Evolutionary conservation across 345 rosid species (phyloP), one percentile per base, ranked within the genome.

Genomic region (Brassica carinata): DNA sequence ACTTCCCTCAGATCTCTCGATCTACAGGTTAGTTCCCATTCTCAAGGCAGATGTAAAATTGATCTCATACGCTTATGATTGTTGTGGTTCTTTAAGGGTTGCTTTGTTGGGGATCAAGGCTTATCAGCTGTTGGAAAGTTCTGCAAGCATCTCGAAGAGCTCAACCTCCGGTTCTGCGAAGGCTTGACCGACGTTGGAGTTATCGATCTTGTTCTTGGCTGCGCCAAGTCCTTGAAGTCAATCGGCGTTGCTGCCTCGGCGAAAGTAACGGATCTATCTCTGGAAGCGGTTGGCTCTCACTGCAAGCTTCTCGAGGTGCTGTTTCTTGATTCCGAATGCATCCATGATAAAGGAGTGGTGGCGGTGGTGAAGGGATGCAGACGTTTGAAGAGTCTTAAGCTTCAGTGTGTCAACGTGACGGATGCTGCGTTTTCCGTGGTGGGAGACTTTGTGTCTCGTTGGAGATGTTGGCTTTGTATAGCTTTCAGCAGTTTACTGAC

Each of bases 101-200:
- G 96, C 85, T 93, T 86, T 85, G 84, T 89, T 82, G 98, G 98
- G 73, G 93, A 95, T 89, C 81, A 77, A 84, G 99, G 97, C 76
- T 86, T 91, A 74, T 85, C 86, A 76, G 89, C 90, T 58, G 89
- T 91, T 73, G 97, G 99, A 34, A 85, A 85, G 71, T 84, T 82
- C 71, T 91, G 97, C 82, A 86, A 87, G 83, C 87, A 86, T 30
- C 94, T 94, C 19, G 91, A 88, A 83, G 90, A 88, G 58, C 74
- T 95, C 76, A 93, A 90, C 79, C 82, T 95, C 83, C 89, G 91
- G n/a, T 93, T 91, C 83, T 95, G 98, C 69, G 98, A 95, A 82
- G 92, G 94, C 71, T 86, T 93, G 80, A 95, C 90, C 11, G 99
- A 92, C 76, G 72, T 68, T 14, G 97, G 99, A 62, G 75, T 93